A percentile compares a stretch with the other conserved stretches of the same genome.
Conservation (phyloP, 225 moss, liverwort and hornwort genomes). For the Polytrichum commune region DNA sequence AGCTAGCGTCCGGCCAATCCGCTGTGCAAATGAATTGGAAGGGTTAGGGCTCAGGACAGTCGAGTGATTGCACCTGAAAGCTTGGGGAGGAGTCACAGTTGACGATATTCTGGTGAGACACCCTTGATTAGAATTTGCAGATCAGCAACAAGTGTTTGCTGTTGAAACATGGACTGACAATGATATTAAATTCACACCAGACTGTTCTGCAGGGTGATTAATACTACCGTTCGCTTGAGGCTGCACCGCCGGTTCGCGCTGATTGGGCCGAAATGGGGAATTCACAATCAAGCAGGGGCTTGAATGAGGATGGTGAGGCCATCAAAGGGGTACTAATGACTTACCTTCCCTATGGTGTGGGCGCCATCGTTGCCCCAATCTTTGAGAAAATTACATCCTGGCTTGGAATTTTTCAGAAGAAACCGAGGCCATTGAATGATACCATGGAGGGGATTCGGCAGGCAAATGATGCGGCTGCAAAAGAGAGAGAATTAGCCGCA, state of each 20-base stretch:
- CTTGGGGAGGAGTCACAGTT: neutral
- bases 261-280: neutral
- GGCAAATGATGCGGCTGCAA: neutral
- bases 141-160: neutral
- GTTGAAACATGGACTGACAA: neutral
- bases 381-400: neutral
- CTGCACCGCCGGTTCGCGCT: neutral
- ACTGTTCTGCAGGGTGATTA: slow-evolving; percentile 2
- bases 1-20: neutral
- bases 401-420: slow-evolving; percentile 2
- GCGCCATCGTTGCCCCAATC: neutral
- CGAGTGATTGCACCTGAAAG: neutral
- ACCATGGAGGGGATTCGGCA: neutral
- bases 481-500: neutral
- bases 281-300: neutral
- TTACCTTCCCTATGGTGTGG: neutral
- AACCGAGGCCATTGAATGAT: slow-evolving; percentile 5
- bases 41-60: too few relatives aligned
- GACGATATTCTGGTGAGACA: neutral
- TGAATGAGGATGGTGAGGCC: neutral
- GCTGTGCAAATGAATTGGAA: neutral
- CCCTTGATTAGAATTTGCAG: neutral
- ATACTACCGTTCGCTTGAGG: neutral
- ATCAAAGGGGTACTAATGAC: slow-evolving; percentile 1
- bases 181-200: neutral